Evolutionary conservation across 441 rosid genomes (phyloP).

Genomic region (Brassica hybrid): DNA sequence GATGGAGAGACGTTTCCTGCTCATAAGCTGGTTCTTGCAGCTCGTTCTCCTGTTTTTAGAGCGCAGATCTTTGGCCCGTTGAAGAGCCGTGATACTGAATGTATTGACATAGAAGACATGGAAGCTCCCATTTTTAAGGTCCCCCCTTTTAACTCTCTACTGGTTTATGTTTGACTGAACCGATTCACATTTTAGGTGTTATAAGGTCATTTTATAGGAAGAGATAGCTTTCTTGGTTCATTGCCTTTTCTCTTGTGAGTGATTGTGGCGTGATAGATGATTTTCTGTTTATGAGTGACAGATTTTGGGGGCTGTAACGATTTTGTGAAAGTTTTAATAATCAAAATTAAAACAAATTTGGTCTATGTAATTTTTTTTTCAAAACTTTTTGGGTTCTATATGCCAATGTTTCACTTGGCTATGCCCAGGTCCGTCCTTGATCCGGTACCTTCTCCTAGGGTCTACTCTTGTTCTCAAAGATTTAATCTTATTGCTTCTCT

Average conservation of each 20-base stretch:
- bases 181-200: too few species aligned
- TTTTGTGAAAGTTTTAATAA: too few species aligned
- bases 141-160: conserved; percentile 2
- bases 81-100: conserved; percentile 72
- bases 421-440: too few species aligned
- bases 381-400: too few species aligned
- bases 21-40: conserved; percentile 93
- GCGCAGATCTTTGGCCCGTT: conserved; percentile 99
- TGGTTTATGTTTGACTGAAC: not conserved
- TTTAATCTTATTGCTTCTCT: conserved; percentile 52
- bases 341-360: too few species aligned
- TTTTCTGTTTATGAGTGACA: too few species aligned
- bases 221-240: conserved; percentile 24
- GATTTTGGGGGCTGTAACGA: too few species aligned
- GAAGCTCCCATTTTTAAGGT: conserved; percentile 89
- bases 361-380: too few species aligned
- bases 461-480: conserved; percentile 60
- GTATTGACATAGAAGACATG: conserved; percentile 82
- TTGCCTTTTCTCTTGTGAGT: not conserved
- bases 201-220: not conserved
- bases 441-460: conserved; percentile 45
- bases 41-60: conserved; percentile 94
- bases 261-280: too few species aligned
- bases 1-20: conserved; percentile 80
- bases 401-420: too few species aligned